phyloP scores from a whole-genome alignment of 805 yeast genomes.

The Wickerhamiella dianesei region DNA sequence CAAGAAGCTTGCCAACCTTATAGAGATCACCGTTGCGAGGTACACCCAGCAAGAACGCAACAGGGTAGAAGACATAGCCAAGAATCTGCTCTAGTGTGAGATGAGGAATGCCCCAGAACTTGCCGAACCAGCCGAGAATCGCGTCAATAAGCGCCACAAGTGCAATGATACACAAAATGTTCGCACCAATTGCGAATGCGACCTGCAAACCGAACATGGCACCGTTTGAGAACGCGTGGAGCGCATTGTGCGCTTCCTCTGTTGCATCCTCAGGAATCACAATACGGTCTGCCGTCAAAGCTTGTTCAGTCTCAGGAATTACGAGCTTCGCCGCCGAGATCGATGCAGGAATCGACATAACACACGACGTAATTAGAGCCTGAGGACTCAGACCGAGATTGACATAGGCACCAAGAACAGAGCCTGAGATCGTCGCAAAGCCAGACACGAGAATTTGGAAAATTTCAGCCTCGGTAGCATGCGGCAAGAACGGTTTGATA shows the following conservation, averaged over 20 bases:
- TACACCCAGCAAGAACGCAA: constrained; percentile 44
- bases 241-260: constrained; percentile 35
- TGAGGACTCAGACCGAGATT: constrained; percentile 50
- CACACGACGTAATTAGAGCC: constrained; percentile 52
- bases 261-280: constrained; percentile 35
- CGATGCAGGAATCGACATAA: constrained; percentile 56
- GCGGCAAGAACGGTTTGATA: constrained; percentile 46
- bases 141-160: constrained; percentile 44
- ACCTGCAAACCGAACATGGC: constrained; percentile 44
- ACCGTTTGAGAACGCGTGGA: constrained; percentile 47
- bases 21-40: constrained; percentile 38
- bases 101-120: constrained; percentile 43
- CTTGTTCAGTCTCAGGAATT: constrained; percentile 44
- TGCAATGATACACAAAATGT: constrained; percentile 48
- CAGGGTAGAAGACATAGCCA: constrained; percentile 47
- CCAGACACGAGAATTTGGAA: constrained; percentile 53
- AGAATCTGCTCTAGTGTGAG: constrained; percentile 43
- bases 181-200: constrained; percentile 44
- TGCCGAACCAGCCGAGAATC: constrained; percentile 45
- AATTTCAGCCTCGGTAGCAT: constrained; percentile 44
- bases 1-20: constrained; percentile 38
- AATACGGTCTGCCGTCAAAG: constrained; percentile 37
- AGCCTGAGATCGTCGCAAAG: constrained; percentile 51
- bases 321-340: constrained; percentile 47
- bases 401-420: constrained; percentile 48